These are phyloP conservation scores for Blastobotrys arbuscula DNA, from an alignment of 1,139 yeast species.

Conservation along the genomic window DNA sequence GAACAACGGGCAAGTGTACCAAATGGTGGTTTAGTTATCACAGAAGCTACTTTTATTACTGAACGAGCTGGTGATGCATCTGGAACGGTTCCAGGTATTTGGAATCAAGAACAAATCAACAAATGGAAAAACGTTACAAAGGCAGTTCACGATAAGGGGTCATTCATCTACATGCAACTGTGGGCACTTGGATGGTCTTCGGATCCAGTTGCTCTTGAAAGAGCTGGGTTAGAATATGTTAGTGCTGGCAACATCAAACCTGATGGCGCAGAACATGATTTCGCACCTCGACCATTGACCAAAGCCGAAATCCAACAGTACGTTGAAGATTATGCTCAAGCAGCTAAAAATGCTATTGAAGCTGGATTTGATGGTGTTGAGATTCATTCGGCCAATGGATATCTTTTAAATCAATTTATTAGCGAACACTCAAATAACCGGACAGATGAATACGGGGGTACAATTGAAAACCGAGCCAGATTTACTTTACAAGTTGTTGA, in stretches of 20 bases:
- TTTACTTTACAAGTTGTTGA: conserved; percentile 52
- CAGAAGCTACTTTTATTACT: conserved; percentile 42
- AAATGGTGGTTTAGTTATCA: conserved; percentile 45
- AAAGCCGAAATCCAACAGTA: conserved; percentile 38
- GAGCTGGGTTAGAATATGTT: conserved; percentile 5
- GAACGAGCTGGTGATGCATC: conserved; percentile 34
- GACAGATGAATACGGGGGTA: conserved; percentile 65
- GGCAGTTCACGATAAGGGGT: conserved; percentile 36
- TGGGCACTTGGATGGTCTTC: conserved; percentile 42
- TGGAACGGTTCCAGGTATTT: conserved; percentile 40
- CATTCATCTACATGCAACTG: conserved; percentile 36
- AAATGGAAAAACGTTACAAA: conserved; percentile 37
- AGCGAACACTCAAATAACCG: conserved; percentile 48
- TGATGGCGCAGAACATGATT: background rate
- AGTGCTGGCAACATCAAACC: background rate
- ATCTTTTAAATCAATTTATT: conserved; percentile 45
- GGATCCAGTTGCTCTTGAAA: conserved; percentile 26
- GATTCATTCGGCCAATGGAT: conserved; percentile 65
- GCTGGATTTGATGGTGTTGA: conserved; percentile 70
- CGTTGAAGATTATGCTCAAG: conserved; percentile 35
- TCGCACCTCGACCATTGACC: conserved; percentile 35
- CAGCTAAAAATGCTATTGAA: conserved; percentile 43
- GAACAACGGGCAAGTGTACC: conserved; percentile 42
- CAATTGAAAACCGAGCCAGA: conserved; percentile 62
- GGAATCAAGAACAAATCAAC: conserved; percentile 38